Evolutionary conservation across 225 moss, liverwort and hornwort genomes (phyloP).

Genomic region (Asterella californica): DNA sequence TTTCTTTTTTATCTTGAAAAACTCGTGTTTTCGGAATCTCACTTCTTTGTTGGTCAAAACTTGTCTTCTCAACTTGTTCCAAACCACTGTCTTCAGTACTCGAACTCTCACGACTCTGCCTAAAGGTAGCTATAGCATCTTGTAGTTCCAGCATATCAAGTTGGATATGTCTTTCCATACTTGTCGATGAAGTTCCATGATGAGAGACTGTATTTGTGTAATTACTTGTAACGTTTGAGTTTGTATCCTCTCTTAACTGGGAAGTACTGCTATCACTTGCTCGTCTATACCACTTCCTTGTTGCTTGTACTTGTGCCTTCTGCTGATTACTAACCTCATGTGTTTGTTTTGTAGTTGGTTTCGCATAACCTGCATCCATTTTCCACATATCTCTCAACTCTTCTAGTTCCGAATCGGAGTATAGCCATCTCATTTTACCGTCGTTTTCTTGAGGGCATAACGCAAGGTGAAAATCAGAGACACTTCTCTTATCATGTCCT

Average conservation of each 20-base stretch:
- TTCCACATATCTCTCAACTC: not conserved
- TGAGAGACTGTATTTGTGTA: not conserved
- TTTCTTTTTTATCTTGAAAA: too few species aligned
- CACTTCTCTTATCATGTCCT: not conserved
- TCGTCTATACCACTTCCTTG: not conserved
- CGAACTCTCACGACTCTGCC: not conserved
- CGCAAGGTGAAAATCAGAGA: not conserved
- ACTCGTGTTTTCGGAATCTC: not conserved
- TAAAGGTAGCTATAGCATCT: not conserved
- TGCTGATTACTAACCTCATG: not conserved
- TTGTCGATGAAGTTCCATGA: not conserved
- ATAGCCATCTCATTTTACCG: not conserved
- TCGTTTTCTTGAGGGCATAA: not conserved
- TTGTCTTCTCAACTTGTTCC: not conserved
- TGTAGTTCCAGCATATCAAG: not conserved
- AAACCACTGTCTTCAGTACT: too few species aligned
- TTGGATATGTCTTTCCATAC: not conserved
- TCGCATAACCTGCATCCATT: not conserved
- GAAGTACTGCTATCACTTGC: not conserved
- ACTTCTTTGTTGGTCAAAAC: not conserved
- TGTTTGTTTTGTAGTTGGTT: not conserved
- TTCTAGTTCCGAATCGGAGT: slow-evolving; percentile 2
- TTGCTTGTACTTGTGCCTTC: not conserved
- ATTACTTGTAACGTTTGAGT: not conserved
- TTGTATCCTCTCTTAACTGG: not conserved